Percentiles rank a stretch among this genome's conserved stretches.
phyloP scores from a whole-genome alignment of 352 stramenopile genomes.

The Phytopythium cucurbitacearum region DNA sequence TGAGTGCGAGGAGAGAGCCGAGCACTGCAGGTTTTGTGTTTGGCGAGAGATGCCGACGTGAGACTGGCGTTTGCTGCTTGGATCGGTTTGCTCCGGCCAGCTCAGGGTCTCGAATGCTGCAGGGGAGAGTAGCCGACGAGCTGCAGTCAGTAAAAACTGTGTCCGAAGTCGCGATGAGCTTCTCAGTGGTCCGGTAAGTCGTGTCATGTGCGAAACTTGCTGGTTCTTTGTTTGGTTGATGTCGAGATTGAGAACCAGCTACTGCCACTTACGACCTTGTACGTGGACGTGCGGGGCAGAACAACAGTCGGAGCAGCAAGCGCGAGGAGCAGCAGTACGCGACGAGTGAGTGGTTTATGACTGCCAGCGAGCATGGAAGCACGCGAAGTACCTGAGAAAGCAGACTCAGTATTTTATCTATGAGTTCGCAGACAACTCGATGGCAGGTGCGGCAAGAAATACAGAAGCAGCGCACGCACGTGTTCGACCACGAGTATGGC shows the following conservation, averaged over 20 bases:
- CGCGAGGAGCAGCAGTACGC: slow-evolving; percentile 7
- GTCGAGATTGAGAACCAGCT: slow-evolving; percentile 23
- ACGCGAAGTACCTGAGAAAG: background rate
- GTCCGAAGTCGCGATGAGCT: slow-evolving; percentile 26
- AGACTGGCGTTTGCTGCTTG: no score
- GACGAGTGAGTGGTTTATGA: no score
- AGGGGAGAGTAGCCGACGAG: slow-evolving; percentile 5
- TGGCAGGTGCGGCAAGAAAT: no score
- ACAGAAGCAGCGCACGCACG: no score
- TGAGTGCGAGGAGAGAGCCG: no score
- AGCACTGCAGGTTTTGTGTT: no score
- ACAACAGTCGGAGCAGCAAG: slow-evolving; percentile 3
- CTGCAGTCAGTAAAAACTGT: slow-evolving; percentile 13
- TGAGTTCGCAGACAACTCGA: slow-evolving; percentile 19
- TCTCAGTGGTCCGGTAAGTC: slow-evolving; percentile 19
- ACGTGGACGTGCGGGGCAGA: background rate
- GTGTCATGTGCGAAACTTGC: slow-evolving; percentile 16
- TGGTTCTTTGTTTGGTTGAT: slow-evolving; percentile 17
- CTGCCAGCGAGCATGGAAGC: no score
- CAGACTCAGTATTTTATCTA: slow-evolving; percentile 36
- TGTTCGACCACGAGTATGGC: no score
- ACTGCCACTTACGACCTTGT: slow-evolving; percentile 24
- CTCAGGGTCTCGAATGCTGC: slow-evolving; percentile 17
- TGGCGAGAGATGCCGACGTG: no score
- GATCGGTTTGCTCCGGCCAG: slow-evolving; percentile 2